phyloP scores from a whole-genome alignment of 1,284 basidiomycete genomes.

The Leccinum laetum region DNA sequence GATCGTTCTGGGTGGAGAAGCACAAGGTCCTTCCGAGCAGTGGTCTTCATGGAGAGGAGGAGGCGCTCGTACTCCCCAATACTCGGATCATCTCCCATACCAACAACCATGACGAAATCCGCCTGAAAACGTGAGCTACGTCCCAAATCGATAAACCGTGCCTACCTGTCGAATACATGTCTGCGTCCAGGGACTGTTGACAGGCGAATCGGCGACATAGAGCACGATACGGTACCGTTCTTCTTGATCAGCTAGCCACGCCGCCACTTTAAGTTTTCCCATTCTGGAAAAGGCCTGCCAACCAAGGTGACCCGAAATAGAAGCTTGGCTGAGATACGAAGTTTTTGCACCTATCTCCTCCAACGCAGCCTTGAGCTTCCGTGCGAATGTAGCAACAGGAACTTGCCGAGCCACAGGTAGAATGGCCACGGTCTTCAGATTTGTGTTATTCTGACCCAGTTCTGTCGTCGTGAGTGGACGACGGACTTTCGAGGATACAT shows the following conservation, averaged over 20 bases:
- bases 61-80: slow-evolving; percentile 94
- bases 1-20: slow-evolving; percentile 91
- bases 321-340: slow-evolving; percentile 89
- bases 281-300: slow-evolving; percentile 92
- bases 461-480: slow-evolving; percentile 51
- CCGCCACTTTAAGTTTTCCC: slow-evolving; percentile 92
- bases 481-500: slow-evolving; percentile 50
- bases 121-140: slow-evolving; percentile 53
- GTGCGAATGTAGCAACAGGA: slow-evolving; percentile 86
- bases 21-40: slow-evolving; percentile 95
- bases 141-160: slow-evolving; percentile 2
- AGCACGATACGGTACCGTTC: slow-evolving; percentile 89
- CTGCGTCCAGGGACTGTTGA: slow-evolving; percentile 95
- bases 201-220: slow-evolving; percentile 93
- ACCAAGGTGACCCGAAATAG: slow-evolving; percentile 87
- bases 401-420: slow-evolving; percentile 81
- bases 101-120: slow-evolving; percentile 95
- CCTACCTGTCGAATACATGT: slow-evolving; percentile 91
- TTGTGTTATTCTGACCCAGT: slow-evolving; percentile 80
- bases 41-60: slow-evolving; percentile 93
- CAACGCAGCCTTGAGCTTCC: slow-evolving; percentile 84
- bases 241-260: slow-evolving; percentile 95
- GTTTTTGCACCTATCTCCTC: slow-evolving; percentile 87
- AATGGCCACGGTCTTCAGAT: slow-evolving; percentile 92
- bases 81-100: slow-evolving; percentile 90